Percentiles rank a stretch among this genome's conserved stretches.
Evolutionary conservation across 2,329 filamentous ascomycete species (phyloP).

Genomic region (Parafenestella ontariensis): DNA sequence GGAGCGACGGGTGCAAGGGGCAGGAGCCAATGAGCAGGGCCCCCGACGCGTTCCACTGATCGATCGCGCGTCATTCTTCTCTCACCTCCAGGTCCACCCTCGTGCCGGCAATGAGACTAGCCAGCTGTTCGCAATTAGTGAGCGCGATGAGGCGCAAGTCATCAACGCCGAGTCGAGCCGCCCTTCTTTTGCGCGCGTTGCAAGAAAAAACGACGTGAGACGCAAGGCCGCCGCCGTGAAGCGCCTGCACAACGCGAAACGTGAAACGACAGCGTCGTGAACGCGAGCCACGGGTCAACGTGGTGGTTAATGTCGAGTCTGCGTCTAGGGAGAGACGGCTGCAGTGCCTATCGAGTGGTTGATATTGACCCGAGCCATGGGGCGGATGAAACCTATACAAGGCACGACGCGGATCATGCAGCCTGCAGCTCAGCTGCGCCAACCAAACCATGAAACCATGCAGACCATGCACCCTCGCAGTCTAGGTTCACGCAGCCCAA

Average conservation of each 20-base stretch:
- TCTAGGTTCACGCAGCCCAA: neutral
- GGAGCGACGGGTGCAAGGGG: conserved; percentile 31
- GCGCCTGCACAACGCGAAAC: conserved; percentile 19
- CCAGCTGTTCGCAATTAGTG: conserved; percentile 29
- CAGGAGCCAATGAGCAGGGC: conserved; percentile 27
- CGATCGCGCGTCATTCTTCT: conserved; percentile 26
- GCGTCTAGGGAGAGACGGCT: conserved; percentile 1
- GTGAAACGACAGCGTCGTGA: conserved; percentile 18
- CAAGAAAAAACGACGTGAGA: neutral
- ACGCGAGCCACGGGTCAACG: conserved; percentile 10
- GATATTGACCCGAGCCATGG: conserved; percentile 18
- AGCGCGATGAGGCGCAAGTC: conserved; percentile 18
- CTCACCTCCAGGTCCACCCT: conserved; percentile 22
- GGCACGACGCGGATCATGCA: conserved; percentile 22
- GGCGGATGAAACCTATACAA: conserved; percentile 25
- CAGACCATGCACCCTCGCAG: neutral
- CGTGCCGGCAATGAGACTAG: conserved; percentile 24
- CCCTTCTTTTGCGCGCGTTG: conserved; percentile 14
- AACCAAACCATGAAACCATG: conserved; percentile 14
- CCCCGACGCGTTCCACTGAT: conserved; percentile 25
- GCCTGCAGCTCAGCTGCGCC: conserved; percentile 24
- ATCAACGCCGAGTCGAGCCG: conserved; percentile 20
- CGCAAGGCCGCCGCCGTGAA: neutral
- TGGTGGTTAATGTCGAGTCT: conserved; percentile 17
- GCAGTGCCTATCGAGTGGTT: conserved; percentile 17